Conservation (phyloP, 1,284 basidiomycete genomes). For the Quambalaria eucalypti region DNA sequence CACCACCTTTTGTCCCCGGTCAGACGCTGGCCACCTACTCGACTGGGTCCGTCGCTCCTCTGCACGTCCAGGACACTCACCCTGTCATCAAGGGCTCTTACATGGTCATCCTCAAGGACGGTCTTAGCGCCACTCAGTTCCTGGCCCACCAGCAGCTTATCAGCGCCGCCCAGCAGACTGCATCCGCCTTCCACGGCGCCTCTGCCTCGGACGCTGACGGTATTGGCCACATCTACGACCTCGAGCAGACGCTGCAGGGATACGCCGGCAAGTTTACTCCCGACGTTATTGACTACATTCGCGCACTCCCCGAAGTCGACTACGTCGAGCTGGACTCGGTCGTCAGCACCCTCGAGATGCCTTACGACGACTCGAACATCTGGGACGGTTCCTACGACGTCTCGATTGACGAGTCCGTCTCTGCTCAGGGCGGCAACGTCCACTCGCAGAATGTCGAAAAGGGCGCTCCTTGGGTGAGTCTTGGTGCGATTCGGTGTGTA, state of each 20-base stretch:
- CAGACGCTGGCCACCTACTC: slow-evolving; percentile 3
- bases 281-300: slow-evolving; percentile 66
- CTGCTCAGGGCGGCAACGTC: slow-evolving; percentile 15
- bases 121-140: slow-evolving; percentile 28
- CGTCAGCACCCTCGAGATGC: slow-evolving; percentile 37
- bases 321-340: slow-evolving; percentile 75
- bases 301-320: slow-evolving; percentile 78
- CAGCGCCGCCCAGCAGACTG: slow-evolving; percentile 22
- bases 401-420: slow-evolving; percentile 56
- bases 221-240: slow-evolving; percentile 39
- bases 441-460: slow-evolving; percentile 53
- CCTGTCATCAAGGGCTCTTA: slow-evolving; percentile 36
- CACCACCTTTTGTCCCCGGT: slow-evolving; percentile 8
- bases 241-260: slow-evolving; percentile 55
- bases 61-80: slow-evolving; percentile 5
- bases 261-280: slow-evolving; percentile 78
- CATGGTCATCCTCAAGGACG: slow-evolving; percentile 44
- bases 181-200: slow-evolving; percentile 28
- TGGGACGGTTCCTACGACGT: slow-evolving; percentile 53
- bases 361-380: slow-evolving; percentile 30
- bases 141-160: slow-evolving; percentile 30
- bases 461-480: slow-evolving; percentile 78
- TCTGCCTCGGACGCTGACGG: slow-evolving; percentile 17
- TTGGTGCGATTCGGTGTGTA: not conserved
- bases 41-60: not conserved